Conservation (phyloP, 75 land plant genomes). For the Gnetum montanum region DNA sequence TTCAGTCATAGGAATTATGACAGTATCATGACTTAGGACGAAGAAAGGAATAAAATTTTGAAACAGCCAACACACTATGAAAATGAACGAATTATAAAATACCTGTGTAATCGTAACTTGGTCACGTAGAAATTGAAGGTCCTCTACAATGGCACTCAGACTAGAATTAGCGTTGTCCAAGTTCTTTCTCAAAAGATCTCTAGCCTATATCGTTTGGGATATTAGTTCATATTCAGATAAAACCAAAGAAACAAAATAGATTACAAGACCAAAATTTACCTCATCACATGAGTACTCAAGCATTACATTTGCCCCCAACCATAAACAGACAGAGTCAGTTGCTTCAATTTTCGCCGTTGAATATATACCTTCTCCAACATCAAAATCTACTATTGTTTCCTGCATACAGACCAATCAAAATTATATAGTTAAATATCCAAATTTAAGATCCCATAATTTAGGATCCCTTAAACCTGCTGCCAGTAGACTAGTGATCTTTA, state of each 20-base stretch:
- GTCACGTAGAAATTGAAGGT: slow-evolving; percentile 87
- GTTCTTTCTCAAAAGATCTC: slow-evolving; percentile 63
- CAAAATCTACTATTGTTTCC: slow-evolving; percentile 81
- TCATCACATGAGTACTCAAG: slow-evolving; percentile 92
- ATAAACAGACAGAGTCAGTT: slow-evolving; percentile 80
- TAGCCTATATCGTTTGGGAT: slow-evolving; percentile 45
- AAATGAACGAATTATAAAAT: neutral
- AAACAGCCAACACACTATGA: too few relatives aligned
- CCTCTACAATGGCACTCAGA: slow-evolving; percentile 77
- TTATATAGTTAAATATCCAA: neutral
- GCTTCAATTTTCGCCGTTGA: slow-evolving; percentile 76
- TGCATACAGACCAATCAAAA: slow-evolving; percentile 14
- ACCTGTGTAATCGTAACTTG: slow-evolving; percentile 98
- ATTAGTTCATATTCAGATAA: neutral
- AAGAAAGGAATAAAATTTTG: too few relatives aligned
- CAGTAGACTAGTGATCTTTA: neutral
- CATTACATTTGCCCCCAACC: slow-evolving; percentile 99
- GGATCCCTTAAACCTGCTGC: neutral
- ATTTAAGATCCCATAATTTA: neutral
- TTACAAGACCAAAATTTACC: slow-evolving; percentile 25
- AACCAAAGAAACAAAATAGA: neutral
- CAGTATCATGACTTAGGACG: too few relatives aligned
- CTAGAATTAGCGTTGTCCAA: slow-evolving; percentile 90
- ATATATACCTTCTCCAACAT: slow-evolving; percentile 94
- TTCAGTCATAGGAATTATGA: slow-evolving; percentile 1